Evolutionary conservation across 2,329 filamentous ascomycete species (phyloP), one percentile per base, ranked within the genome.

Genomic region (Aspergillus neoniger): DNA sequence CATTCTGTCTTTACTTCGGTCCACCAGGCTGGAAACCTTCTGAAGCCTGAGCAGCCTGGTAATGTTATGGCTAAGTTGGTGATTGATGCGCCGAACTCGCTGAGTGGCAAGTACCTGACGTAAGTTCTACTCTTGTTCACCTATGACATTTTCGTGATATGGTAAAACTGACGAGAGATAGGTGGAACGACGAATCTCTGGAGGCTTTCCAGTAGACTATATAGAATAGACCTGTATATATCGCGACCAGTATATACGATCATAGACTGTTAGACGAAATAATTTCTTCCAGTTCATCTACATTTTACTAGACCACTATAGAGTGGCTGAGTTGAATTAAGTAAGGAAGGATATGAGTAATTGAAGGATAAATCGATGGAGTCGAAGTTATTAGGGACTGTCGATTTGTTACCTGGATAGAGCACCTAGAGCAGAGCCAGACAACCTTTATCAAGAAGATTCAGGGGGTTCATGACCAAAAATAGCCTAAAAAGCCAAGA

Each of bases 1-100:
- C 80, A 81, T 25, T 76, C 80, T 15, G 87, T 85, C 67, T 98
- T 98, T 69, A 81, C 86, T 14, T 81, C 85, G 0, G 83, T 90
- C 14, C 89, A 92, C 72, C 83, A 87, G 65, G 82, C 85, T 6
- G 92, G 92, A 15, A 84, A 84, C 52, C 77, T 98, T 53, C 80
- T 96, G 65, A 87, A 84, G 76, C 91, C 93, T 0, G 91, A 96
- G 69, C 89, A 92, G 76, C 91, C 94, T 0, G 94, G 92, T 0
- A 81, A 88, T 75, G 91, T 97, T 12, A 93, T 98, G 76, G 93
- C 92, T 4, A 89, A 86, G 69, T 80, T 98, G 63, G 88, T 88
- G 1, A 74, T 91, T 15, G 80, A 84, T 49, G 90, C 87, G 4
- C 81, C 85, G 3, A 85, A 79, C 57, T 84, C 87, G 17, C 76